These are phyloP conservation scores for Starmerella gropengiesseri DNA, from an alignment of 805 yeast species.

Conservation along the genomic window DNA sequence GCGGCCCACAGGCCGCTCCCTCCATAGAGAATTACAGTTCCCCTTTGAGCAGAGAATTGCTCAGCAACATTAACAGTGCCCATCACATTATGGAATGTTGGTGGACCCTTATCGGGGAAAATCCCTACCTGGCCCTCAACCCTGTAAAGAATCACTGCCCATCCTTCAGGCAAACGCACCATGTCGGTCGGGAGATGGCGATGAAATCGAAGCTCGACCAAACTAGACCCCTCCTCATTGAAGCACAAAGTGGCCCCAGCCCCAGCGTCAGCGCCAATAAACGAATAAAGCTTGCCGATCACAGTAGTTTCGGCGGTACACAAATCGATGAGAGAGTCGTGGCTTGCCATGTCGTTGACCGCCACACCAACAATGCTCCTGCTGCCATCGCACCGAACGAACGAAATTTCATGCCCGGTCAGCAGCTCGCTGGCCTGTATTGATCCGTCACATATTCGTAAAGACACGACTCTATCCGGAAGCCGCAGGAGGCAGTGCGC, in stretches of 20 bases:
- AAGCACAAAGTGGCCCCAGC: neutral
- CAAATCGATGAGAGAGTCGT: too few species aligned
- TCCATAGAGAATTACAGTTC: slow-evolving; percentile 1
- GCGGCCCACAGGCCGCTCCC: neutral
- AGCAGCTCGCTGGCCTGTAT: neutral
- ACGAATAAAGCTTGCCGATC: too few species aligned
- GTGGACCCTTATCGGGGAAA: neutral
- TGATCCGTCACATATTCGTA: neutral
- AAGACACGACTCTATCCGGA: neutral
- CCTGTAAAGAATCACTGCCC: neutral
- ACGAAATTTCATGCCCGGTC: neutral
- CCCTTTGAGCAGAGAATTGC: neutral
- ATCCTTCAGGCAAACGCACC: too few species aligned
- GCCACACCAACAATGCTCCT: neutral
- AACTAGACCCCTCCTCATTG: neutral
- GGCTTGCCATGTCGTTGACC: too few species aligned
- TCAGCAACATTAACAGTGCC: neutral
- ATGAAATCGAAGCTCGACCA: neutral
- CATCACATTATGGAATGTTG: neutral
- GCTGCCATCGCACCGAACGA: neutral
- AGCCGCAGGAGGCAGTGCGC: neutral
- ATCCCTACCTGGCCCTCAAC: neutral
- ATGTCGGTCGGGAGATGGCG: neutral
- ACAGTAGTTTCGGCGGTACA: too few species aligned
- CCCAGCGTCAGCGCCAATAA: neutral